Evolutionary conservation across 495 filamentous ascomycete species (phyloP).

Genomic region (Penicillium riverlandense): DNA sequence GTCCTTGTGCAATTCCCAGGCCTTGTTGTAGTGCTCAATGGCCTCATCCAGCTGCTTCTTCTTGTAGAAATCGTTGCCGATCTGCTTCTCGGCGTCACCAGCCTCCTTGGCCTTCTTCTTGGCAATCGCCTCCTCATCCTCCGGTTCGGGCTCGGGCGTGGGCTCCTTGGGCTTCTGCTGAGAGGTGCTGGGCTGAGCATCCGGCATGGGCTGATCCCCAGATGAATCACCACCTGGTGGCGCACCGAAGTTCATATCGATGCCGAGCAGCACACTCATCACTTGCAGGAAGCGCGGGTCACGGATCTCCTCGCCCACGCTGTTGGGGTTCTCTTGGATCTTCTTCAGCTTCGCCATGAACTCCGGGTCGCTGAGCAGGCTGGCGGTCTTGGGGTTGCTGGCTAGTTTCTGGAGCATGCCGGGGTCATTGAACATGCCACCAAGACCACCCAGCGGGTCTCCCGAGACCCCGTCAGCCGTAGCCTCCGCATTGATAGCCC

Average conservation of each 20-base stretch:
- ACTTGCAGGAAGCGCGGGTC: slow-evolving; percentile 93
- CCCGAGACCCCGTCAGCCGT: slow-evolving; percentile 56
- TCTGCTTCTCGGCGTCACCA: slow-evolving; percentile 88
- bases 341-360: slow-evolving; percentile 89
- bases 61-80: slow-evolving; percentile 96
- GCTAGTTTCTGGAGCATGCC: slow-evolving; percentile 84
- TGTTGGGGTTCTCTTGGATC: slow-evolving; percentile 72
- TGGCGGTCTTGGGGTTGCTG: slow-evolving; percentile 84
- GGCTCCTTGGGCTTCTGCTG: slow-evolving; percentile 48
- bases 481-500: slow-evolving; percentile 80
- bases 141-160: slow-evolving; percentile 53
- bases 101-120: slow-evolving; percentile 87
- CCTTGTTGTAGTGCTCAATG: slow-evolving; percentile 91
- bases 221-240: slow-evolving; percentile 40
- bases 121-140: slow-evolving; percentile 73
- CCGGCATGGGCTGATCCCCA: slow-evolving; percentile 74
- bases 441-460: slow-evolving; percentile 69
- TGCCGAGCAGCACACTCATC: slow-evolving; percentile 84
- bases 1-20: slow-evolving; percentile 92
- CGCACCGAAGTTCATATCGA: slow-evolving; percentile 82
- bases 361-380: slow-evolving; percentile 69
- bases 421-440: slow-evolving; percentile 89
- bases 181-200: slow-evolving; percentile 47
- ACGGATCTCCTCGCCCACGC: slow-evolving; percentile 68
- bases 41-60: slow-evolving; percentile 92